Conservation (phyloP, 805 yeast genomes). For the Candida pseudofarinosa region DNA sequence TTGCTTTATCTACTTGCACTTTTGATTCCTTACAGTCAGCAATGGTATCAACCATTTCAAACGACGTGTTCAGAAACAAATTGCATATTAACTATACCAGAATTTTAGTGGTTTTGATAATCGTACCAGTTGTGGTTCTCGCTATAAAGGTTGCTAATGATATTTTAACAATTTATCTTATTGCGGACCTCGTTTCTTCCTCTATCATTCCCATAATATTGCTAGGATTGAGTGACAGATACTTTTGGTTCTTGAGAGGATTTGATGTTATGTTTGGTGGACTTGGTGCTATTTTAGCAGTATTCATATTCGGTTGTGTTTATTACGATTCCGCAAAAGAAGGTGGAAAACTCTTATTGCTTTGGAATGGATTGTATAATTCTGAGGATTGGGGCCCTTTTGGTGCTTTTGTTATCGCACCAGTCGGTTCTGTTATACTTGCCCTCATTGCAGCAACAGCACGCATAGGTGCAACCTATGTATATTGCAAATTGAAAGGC, state of each 20-base stretch:
- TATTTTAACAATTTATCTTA: constrained; percentile 80
- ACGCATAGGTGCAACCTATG: constrained; percentile 37
- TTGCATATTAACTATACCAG: constrained; percentile 65
- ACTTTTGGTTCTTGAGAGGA: constrained; percentile 67
- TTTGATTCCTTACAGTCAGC: constrained; percentile 89
- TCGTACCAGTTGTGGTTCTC: constrained; percentile 84
- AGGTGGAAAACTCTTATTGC: constrained; percentile 71
- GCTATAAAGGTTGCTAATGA: constrained; percentile 79
- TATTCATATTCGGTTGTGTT: constrained; percentile 78
- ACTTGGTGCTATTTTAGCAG: constrained; percentile 73
- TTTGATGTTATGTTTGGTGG: constrained; percentile 83
- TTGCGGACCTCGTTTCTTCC: constrained; percentile 86
- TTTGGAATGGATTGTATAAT: constrained; percentile 76
- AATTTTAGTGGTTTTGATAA: constrained; percentile 63
- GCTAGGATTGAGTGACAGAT: constrained; percentile 63
- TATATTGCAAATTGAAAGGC: constrained; percentile 31
- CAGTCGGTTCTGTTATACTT: constrained; percentile 68
- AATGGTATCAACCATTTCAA: constrained; percentile 81
- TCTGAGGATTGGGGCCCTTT: constrained; percentile 87
- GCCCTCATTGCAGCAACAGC: constrained; percentile 49
- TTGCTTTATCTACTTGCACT: constrained; percentile 78
- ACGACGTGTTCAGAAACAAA: constrained; percentile 83
- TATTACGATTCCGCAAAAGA: constrained; percentile 69
- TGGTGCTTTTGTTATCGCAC: constrained; percentile 92
- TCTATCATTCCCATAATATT: constrained; percentile 81